Conservation (phyloP, 2,329 filamentous ascomycete species). For the Rutstroemia sp. region DNA sequence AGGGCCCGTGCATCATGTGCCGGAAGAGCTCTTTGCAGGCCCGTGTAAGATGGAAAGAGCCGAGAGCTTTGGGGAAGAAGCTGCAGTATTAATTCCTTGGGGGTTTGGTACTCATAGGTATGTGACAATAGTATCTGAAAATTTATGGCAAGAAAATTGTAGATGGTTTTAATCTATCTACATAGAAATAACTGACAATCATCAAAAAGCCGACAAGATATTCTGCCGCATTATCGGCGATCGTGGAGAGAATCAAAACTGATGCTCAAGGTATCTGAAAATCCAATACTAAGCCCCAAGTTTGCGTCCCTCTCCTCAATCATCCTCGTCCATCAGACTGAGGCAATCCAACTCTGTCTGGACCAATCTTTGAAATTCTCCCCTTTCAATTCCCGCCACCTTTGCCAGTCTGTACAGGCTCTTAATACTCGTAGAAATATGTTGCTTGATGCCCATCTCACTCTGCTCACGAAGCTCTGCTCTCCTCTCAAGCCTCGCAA, state of each 20-base stretch:
- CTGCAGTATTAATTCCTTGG: not conserved
- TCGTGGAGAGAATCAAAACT: too few species aligned
- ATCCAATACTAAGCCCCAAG: not conserved
- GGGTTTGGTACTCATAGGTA: too few species aligned
- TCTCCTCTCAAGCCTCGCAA: constrained; percentile 47
- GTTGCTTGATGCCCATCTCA: constrained; percentile 70
- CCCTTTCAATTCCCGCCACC: constrained; percentile 63
- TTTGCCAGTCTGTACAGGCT: constrained; percentile 66
- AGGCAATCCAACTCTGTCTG: constrained; percentile 65
- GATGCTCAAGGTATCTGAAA: too few species aligned
- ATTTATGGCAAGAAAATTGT: too few species aligned
- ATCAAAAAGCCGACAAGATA: too few species aligned
- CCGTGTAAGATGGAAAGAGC: not conserved
- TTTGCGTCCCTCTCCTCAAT: not conserved
- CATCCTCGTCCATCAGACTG: constrained; percentile 55
- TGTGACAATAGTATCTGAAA: too few species aligned
- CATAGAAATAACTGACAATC: too few species aligned
- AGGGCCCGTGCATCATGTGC: not conserved
- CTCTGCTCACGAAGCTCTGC: constrained; percentile 52
- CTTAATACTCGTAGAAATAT: constrained; percentile 70
- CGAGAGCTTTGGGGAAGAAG: not conserved
- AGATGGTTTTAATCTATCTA: too few species aligned
- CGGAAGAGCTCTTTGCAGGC: not conserved
- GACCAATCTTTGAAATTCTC: constrained; percentile 68
- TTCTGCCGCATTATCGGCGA: too few species aligned